These are phyloP conservation scores for Alopecurus myosuroides DNA, from an alignment of 176 grass and related monocot genomes.

Conservation along the genomic window DNA sequence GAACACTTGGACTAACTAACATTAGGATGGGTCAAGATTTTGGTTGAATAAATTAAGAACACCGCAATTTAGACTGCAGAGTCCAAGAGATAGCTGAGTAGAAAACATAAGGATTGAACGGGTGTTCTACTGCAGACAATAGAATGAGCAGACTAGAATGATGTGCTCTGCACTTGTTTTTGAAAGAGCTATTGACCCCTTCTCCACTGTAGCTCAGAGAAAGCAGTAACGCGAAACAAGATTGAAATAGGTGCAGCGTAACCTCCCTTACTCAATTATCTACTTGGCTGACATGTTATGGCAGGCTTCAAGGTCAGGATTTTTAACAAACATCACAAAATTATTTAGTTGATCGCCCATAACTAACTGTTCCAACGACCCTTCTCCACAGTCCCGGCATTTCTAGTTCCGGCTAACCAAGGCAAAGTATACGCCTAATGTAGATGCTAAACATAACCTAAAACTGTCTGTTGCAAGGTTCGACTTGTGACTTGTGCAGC, in stretches of 20 bases:
- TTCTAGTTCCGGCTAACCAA: too few species aligned
- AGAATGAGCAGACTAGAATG: neutral
- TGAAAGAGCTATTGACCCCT: neutral
- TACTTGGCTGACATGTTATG: neutral
- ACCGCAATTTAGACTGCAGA: neutral
- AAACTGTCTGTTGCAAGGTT: neutral
- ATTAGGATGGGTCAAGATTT: neutral
- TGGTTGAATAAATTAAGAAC: neutral
- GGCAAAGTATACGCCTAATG: too few species aligned
- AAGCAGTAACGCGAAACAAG: neutral
- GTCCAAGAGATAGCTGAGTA: neutral
- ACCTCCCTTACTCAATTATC: neutral
- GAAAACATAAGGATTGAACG: neutral
- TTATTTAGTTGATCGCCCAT: neutral
- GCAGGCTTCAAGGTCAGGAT: neutral
- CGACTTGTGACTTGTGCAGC: neutral
- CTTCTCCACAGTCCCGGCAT: too few species aligned
- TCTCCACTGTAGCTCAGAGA: neutral
- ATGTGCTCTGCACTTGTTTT: neutral
- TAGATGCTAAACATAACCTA: neutral
- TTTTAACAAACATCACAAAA: neutral
- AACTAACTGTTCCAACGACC: neutral
- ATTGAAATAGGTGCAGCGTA: neutral
- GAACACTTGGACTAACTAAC: neutral
- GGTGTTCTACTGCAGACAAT: neutral